Conservation (phyloP, 2,329 filamentous ascomycete genomes). For the Fusarium tupiense region DNA sequence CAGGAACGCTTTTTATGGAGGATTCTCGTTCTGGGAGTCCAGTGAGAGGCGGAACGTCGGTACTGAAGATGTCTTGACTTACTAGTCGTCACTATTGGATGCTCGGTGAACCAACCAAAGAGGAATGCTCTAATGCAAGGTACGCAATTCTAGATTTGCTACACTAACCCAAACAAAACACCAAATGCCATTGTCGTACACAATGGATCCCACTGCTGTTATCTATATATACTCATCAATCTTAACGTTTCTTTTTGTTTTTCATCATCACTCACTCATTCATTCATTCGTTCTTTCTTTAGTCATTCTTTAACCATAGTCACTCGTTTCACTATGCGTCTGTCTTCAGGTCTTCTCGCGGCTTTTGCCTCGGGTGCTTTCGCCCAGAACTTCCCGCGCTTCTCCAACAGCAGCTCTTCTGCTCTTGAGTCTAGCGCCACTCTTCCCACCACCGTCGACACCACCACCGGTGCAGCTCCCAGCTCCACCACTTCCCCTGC, state of each 20-base stretch:
- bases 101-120: background rate
- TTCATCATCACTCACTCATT: background rate
- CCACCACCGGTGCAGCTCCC: background rate
- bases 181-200: background rate
- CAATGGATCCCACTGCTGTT: background rate
- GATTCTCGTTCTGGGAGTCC: background rate
- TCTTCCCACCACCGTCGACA: background rate
- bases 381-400: background rate
- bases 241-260: background rate
- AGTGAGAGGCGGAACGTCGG: background rate
- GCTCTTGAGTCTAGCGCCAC: background rate
- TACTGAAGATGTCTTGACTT: background rate
- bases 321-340: constrained; percentile 14
- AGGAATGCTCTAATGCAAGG: background rate
- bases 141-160: background rate
- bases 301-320: constrained; percentile 5
- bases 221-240: background rate
- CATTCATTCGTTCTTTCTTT: background rate
- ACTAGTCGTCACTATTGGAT: background rate
- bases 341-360: constrained; percentile 6
- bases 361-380: background rate
- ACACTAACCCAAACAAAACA: background rate
- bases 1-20: background rate
- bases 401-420: constrained; percentile 17
- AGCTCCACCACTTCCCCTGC: background rate